Evolutionary conservation across 2,329 filamentous ascomycete genomes (phyloP).

Genomic region (Gliomastix tumulicola): DNA sequence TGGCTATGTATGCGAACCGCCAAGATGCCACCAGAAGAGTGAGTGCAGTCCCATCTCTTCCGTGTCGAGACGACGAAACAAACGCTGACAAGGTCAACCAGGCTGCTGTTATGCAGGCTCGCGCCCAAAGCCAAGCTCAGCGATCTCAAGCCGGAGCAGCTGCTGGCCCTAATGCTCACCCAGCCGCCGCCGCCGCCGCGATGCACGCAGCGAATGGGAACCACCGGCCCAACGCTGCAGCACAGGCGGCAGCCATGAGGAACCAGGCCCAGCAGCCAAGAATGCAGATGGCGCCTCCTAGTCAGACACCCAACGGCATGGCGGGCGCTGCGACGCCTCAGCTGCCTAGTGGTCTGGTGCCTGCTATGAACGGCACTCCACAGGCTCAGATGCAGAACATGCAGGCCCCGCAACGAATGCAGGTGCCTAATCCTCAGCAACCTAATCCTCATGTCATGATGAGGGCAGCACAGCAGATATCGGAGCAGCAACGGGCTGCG

Average conservation of each 20-base stretch:
- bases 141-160: slow-evolving; percentile 37
- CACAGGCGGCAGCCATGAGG: slow-evolving; percentile 29
- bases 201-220: not conserved
- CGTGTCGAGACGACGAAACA: no score
- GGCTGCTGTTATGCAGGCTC: slow-evolving; percentile 37
- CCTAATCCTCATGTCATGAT: slow-evolving; percentile 32
- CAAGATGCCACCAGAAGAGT: slow-evolving; percentile 54
- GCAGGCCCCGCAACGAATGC: slow-evolving; percentile 53
- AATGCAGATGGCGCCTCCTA: slow-evolving; percentile 45
- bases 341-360: no score
- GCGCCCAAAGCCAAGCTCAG: slow-evolving; percentile 34
- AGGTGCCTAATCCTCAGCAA: slow-evolving; percentile 21
- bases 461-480: slow-evolving; percentile 58
- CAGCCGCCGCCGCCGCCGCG: no score
- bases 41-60: no score
- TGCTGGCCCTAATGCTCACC: slow-evolving; percentile 17
- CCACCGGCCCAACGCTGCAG: slow-evolving; percentile 17
- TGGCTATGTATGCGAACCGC: slow-evolving; percentile 48
- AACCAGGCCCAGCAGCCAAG: slow-evolving; percentile 36
- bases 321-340: slow-evolving; percentile 5
- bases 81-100: slow-evolving; percentile 14
- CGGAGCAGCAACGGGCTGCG: slow-evolving; percentile 54
- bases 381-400: slow-evolving; percentile 62
- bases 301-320: slow-evolving; percentile 46
- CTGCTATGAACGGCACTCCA: not conserved